Base-by-base conservation (phyloP, 202 grass and related monocot species). In the Dendrocalamus latiflorus region DNA sequence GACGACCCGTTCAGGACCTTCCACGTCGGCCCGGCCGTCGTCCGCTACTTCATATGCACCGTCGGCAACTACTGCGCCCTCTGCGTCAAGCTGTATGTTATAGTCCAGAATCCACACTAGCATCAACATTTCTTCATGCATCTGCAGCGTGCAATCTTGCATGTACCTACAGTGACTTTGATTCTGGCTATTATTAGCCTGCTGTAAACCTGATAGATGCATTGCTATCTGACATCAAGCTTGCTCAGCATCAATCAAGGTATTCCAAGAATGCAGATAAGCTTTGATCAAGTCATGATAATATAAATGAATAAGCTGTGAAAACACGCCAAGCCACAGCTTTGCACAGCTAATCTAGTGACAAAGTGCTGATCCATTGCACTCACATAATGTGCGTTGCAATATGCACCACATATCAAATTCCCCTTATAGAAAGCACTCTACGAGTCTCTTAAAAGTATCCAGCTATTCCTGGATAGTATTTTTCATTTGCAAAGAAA, bases 1-100 rank as follows among this genome's bases (percentile, higher is more conserved):
- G 76, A 53, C 25, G 67, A 89, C 25, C 80, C 83, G 30, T 95
- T 75, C 68, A 68, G 53, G n/a, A 30, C 21, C 12, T 74, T 85
- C 47, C 21, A 59, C 45, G 37, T 1, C 17, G 76, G 50, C 2
- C 88, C 90, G 13, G 71, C 65, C 25, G 70, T 73, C 81, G 42
- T 87, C 21, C 64, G 65, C 37, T 93, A 77, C 55, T 95, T 85
- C 73, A 18, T 87, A 2, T 91, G 85, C 73, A 86, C 48, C 75
- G 36, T 86, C 67, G 90, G 64, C 24, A 92, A 88, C 78, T 90
- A 93, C 80, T 95, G 90, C 80, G 4, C 16, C 39, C 84, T 96
- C 8, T 81, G 90, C 21, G 24, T 87, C 69, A 93, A 76, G 72
- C 1, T 93, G 3, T 25, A 37, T 0, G 78, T 89, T 28, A 3